Percentiles rank a stretch among this genome's conserved stretches.
Conservation (phyloP, 2,329 filamentous ascomycete species). For the Calonectria montana region DNA sequence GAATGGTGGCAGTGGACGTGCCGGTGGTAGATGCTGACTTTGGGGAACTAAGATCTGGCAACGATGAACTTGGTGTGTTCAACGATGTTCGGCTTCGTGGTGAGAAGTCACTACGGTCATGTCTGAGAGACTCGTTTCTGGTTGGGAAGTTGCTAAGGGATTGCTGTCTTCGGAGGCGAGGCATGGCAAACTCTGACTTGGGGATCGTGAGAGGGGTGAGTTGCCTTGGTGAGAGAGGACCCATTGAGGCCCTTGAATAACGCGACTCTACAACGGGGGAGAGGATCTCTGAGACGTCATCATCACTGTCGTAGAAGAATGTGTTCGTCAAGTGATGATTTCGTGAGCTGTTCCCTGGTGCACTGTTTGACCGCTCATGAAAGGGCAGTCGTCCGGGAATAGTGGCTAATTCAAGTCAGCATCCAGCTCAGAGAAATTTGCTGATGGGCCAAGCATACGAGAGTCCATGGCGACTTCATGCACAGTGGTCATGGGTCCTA, state of each 20-base stretch:
- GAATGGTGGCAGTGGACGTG: conserved; percentile 54
- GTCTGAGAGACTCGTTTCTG: conserved; percentile 56
- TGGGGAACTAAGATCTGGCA: conserved; percentile 54
- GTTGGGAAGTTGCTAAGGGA: conserved; percentile 60
- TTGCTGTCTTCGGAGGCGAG: conserved; percentile 46
- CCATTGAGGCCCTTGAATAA: conserved; percentile 14
- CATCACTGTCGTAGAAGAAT: conserved; percentile 40
- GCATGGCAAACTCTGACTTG: conserved; percentile 29
- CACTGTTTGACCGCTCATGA: conserved; percentile 73
- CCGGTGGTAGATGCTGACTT: conserved; percentile 55
- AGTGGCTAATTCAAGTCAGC: conserved; percentile 62
- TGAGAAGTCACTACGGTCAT: conserved; percentile 59
- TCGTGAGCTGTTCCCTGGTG: conserved; percentile 64
- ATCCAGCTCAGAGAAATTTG: neutral
- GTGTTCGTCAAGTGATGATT: conserved; percentile 48
- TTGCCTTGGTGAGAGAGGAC: conserved; percentile 63
- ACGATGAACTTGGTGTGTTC: conserved; percentile 47
- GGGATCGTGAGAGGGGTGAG: conserved; percentile 70
- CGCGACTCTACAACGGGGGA: conserved; percentile 41
- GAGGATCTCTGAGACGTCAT: conserved; percentile 37
- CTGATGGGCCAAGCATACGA: conserved; percentile 60
- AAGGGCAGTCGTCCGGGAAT: conserved; percentile 74
- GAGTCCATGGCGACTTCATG: conserved; percentile 77
- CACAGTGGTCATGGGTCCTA: conserved; percentile 76
- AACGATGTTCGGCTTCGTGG: conserved; percentile 58